phyloP scores from a whole-genome alignment of 768 basidiomycete genomes.

The Kwoniella dejecticola region DNA sequence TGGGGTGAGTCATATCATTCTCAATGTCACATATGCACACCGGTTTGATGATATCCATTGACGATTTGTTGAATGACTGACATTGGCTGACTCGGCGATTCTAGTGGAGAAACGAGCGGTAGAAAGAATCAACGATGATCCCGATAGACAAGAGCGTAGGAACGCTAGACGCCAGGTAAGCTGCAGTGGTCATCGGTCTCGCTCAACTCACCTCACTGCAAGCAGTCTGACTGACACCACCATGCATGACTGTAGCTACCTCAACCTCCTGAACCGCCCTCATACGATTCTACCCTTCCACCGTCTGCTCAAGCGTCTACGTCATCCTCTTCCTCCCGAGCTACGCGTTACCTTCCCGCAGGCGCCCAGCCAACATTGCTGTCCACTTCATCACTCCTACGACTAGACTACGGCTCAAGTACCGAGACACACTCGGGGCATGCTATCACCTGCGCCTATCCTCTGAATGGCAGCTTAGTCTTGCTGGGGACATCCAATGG shows the following conservation, averaged over 20 bases:
- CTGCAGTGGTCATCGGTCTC: not conserved
- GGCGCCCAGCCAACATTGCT: slow-evolving; percentile 1
- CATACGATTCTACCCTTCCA: slow-evolving; percentile 6
- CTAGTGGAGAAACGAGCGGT: slow-evolving; percentile 13
- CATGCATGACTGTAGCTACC: no score
- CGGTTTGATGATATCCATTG: no score
- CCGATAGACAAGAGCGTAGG: not conserved
- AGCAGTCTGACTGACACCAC: no score
- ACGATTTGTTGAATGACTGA: no score
- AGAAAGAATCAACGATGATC: slow-evolving; percentile 1
- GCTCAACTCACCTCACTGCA: no score
- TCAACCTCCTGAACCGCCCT: slow-evolving; percentile 11
- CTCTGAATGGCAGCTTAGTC: slow-evolving; percentile 19
- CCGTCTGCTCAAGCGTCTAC: not conserved
- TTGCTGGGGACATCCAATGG: slow-evolving; percentile 30
- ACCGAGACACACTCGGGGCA: slow-evolving; percentile 19
- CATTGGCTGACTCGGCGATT: no score
- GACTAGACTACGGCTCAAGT: slow-evolving; percentile 26
- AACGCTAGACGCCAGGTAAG: slow-evolving; percentile 7
- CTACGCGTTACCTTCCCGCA: not conserved
- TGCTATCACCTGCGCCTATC: slow-evolving; percentile 21
- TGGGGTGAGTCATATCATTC: slow-evolving; percentile 15
- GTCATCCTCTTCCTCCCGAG: not conserved
- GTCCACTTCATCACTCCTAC: slow-evolving; percentile 8
- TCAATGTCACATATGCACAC: no score